Base-by-base conservation (phyloP, 2,329 filamentous ascomycete species). In the Epichloe sp. region DNA sequence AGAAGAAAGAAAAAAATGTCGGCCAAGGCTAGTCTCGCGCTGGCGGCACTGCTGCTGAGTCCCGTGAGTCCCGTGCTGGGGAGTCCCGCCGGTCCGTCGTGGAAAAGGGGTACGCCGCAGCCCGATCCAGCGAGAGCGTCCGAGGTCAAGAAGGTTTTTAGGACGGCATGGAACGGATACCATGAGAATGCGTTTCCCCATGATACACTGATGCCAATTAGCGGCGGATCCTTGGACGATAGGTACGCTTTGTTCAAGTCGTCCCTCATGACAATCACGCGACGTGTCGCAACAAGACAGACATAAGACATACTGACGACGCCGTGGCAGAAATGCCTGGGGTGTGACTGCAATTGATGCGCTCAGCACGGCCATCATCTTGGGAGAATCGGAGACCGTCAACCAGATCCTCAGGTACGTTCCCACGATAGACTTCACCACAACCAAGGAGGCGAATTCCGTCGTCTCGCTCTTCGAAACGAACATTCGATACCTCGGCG, bases 401-500 rank as follows among this genome's bases (percentile, higher is more conserved):
- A 71, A 82, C 42, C 72, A 82, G 51, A 89, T 94, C 55, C 66
- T 95, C 17, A 71, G 83, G 5, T 83, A 82, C 62, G 77, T 94
- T 43, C 75, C 80, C 0, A 77, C 68, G 0, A 83, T 94, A 59
- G 73, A 94, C 65, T 95, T 87, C 62, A 76, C 76, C 43, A 70
- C 73, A 10, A 86, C 83, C 1, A 53, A 54, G 3, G 54, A 55
- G 44, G 52, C 38, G 2, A 60, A 71, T 1, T 65, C 71, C 1
- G 66, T 72, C 8, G 80, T 95, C 48, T 90, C 85, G 35, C 67
- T 95, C 8, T 95, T 95, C 60, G 89, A 95, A 67, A 94, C 88
- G 0, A 95, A 88, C 0, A 95, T 95, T 61, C 82, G 89, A 26
- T 95, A 95, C 60, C 70, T 95, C 1, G 89, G 80, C 8, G 89